phyloP scores from a whole-genome alignment of 495 filamentous ascomycete species.

The Xylaria intraflava region DNA sequence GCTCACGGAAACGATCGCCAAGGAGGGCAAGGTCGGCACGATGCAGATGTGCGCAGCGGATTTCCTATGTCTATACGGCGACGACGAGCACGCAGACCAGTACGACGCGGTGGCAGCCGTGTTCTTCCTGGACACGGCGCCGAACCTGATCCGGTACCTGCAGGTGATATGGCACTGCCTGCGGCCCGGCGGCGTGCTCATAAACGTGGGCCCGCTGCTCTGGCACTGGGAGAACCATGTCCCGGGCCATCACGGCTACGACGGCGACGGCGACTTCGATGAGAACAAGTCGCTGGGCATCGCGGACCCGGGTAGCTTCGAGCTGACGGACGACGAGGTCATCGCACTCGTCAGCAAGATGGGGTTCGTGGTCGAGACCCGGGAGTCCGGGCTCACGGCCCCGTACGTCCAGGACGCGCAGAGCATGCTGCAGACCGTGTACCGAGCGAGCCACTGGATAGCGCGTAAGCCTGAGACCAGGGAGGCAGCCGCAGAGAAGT shows the following conservation, averaged over 20 bases:
- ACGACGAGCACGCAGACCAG: slow-evolving; percentile 45
- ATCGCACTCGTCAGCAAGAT: slow-evolving; percentile 63
- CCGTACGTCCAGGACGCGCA: slow-evolving; percentile 80
- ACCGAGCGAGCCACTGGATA: slow-evolving; percentile 73
- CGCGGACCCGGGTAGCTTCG: slow-evolving; percentile 75
- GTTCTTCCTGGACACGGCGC: slow-evolving; percentile 96
- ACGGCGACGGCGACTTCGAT: slow-evolving; percentile 39
- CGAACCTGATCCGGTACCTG: slow-evolving; percentile 83
- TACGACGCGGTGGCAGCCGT: slow-evolving; percentile 84
- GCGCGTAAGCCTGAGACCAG: slow-evolving; percentile 55
- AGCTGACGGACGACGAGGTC: slow-evolving; percentile 84
- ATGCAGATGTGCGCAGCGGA: slow-evolving; percentile 88
- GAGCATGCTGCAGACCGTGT: slow-evolving; percentile 80
- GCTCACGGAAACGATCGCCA: slow-evolving; percentile 31
- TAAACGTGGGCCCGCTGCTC: slow-evolving; percentile 83
- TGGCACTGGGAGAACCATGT: slow-evolving; percentile 75
- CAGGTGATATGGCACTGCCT: slow-evolving; percentile 74
- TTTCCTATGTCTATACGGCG: slow-evolving; percentile 69
- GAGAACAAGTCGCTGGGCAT: slow-evolving; percentile 47
- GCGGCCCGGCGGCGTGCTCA: slow-evolving; percentile 70
- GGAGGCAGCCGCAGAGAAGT: neutral
- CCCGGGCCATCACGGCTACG: slow-evolving; percentile 37
- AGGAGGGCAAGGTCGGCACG: slow-evolving; percentile 38
- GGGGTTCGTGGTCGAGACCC: slow-evolving; percentile 67
- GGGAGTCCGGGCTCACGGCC: slow-evolving; percentile 45